phyloP scores from a whole-genome alignment of 495 filamentous ascomycete species.

The Rhypophila decipiens region DNA sequence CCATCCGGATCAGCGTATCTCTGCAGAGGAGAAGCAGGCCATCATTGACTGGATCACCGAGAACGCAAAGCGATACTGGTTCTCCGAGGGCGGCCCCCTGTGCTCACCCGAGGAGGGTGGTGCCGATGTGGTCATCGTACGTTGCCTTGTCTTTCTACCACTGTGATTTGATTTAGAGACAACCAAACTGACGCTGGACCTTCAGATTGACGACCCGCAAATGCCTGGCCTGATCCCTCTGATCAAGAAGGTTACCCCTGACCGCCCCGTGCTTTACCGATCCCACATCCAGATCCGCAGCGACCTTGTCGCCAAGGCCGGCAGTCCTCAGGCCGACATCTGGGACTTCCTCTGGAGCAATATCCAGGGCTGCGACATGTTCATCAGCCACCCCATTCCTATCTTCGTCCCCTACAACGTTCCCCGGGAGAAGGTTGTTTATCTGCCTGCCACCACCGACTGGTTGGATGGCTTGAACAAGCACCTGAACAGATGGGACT shows the following conservation, averaged over 20 bases:
- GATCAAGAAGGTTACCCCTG: constrained; percentile 62
- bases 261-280: constrained; percentile 74
- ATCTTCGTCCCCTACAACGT: constrained; percentile 69
- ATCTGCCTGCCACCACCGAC: constrained; percentile 80
- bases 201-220: constrained; percentile 73
- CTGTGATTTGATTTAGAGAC: not conserved
- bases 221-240: constrained; percentile 79
- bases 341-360: constrained; percentile 74
- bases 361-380: constrained; percentile 67
- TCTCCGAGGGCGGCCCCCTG: constrained; percentile 60
- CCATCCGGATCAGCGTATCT: constrained; percentile 54
- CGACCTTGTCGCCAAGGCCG: constrained; percentile 58
- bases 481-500: constrained; percentile 64
- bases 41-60: constrained; percentile 70
- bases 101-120: constrained; percentile 62
- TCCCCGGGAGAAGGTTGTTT: constrained; percentile 59
- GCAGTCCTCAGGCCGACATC: constrained; percentile 63
- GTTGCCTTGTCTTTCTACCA: constrained; percentile 12
- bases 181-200: constrained; percentile 9
- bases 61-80: constrained; percentile 75
- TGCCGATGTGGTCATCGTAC: constrained; percentile 69
- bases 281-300: constrained; percentile 81
- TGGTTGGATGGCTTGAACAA: constrained; percentile 92
- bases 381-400: constrained; percentile 78
- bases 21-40: constrained; percentile 49